These are phyloP conservation scores for Salix suchowensis DNA, from an alignment of 345 rosid species.

Conservation along the genomic window DNA sequence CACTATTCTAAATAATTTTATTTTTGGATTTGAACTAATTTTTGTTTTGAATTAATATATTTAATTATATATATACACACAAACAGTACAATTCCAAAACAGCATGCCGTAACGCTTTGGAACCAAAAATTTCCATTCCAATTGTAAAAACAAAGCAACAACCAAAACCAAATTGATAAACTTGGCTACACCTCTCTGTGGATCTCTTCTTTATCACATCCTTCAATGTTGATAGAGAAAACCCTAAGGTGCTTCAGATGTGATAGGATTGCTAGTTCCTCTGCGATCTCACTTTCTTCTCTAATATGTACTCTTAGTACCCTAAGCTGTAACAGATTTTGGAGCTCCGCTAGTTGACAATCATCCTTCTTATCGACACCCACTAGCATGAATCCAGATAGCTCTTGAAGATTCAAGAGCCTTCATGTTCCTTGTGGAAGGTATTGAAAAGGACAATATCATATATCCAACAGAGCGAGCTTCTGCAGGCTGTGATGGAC, in stretches of 20 bases:
- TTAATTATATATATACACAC: too few species aligned
- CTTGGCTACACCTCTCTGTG: too few species aligned
- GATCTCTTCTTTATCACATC: neutral
- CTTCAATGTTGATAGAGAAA: neutral
- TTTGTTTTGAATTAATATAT: too few species aligned
- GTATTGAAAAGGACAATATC: neutral
- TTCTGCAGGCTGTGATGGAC: slow-evolving; percentile 4
- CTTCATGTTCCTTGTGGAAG: slow-evolving; percentile 1
- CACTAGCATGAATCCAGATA: neutral
- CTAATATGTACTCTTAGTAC: neutral
- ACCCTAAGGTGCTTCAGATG: neutral
- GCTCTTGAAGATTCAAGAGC: neutral
- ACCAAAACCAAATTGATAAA: too few species aligned
- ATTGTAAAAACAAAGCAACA: too few species aligned
- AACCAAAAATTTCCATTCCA: too few species aligned
- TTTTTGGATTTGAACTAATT: too few species aligned
- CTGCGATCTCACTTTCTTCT: neutral
- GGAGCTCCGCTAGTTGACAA: neutral
- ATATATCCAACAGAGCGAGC: neutral
- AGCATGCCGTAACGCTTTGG: fast-evolving
- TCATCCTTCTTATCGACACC: neutral
- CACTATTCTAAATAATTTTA: too few species aligned
- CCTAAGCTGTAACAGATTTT: neutral
- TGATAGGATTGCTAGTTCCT: neutral
- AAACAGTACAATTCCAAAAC: too few species aligned